Conservation (phyloP, 106 monocot genomes). For the Iris macrosiphon region DNA sequence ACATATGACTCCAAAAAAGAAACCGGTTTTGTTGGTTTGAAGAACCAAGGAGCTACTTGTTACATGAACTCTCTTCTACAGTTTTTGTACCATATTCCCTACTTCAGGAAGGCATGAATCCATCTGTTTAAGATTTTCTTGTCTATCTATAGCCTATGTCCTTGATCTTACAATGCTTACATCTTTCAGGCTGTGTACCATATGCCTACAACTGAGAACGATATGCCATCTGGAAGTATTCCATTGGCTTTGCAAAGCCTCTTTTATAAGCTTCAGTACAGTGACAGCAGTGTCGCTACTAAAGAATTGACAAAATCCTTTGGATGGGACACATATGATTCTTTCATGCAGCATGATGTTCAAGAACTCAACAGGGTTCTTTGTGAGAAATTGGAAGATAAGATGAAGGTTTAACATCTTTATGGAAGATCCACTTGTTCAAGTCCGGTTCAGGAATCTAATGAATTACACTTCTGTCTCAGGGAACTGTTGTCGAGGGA, state of each 20-base stretch:
- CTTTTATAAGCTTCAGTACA: constrained; percentile 84
- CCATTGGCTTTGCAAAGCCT: constrained; percentile 87
- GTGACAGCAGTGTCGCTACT: constrained; percentile 85
- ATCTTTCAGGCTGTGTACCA: no score
- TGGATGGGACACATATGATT: constrained; percentile 95
- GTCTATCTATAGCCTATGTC: no score
- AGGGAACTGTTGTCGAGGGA: constrained; percentile 95
- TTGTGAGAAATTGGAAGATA: constrained; percentile 89
- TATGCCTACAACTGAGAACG: constrained; percentile 96
- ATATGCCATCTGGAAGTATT: constrained; percentile 86
- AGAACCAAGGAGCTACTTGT: constrained; percentile 76
- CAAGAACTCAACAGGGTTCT: constrained; percentile 90
- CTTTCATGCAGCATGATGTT: constrained; percentile 95
- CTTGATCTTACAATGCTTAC: no score
- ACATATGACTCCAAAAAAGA: constrained; percentile 63
- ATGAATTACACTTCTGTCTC: constrained; percentile 12
- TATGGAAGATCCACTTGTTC: not conserved
- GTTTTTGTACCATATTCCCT: constrained; percentile 61
- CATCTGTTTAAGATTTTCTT: not conserved
- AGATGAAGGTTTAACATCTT: constrained; percentile 62
- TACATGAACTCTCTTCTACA: constrained; percentile 76
- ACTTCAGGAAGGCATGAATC: constrained; percentile 59
- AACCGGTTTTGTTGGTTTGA: constrained; percentile 65
- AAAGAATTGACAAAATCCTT: constrained; percentile 95
- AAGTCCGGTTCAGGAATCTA: not conserved